These are phyloP conservation scores for Penicillium parvum DNA, from an alignment of 495 filamentous ascomycete species.

Conservation along the genomic window DNA sequence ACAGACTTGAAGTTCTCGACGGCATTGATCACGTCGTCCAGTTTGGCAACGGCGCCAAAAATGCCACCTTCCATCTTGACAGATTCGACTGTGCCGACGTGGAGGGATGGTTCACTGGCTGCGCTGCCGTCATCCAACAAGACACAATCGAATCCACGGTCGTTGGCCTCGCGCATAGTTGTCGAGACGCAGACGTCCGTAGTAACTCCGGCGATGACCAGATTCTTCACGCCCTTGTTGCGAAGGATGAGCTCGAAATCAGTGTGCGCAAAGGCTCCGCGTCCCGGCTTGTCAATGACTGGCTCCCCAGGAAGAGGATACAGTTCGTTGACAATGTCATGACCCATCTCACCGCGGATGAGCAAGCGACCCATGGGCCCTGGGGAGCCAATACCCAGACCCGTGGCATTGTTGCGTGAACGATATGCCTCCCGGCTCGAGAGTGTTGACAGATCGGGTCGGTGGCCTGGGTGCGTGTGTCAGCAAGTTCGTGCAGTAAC, in stretches of 20 bases:
- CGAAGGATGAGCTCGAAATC: slow-evolving; percentile 58
- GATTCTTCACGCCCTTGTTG: slow-evolving; percentile 61
- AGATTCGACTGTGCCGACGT: slow-evolving; percentile 46
- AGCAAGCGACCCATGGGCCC: slow-evolving; percentile 62
- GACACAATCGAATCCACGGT: slow-evolving; percentile 70
- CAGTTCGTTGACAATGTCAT: slow-evolving; percentile 58
- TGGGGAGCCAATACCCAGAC: slow-evolving; percentile 55
- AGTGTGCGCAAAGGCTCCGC: slow-evolving; percentile 62
- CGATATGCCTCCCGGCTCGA: slow-evolving; percentile 52
- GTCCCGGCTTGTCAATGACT: slow-evolving; percentile 65
- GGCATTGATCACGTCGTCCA: slow-evolving; percentile 47
- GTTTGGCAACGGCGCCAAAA: slow-evolving; percentile 48
- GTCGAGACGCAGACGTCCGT: slow-evolving; percentile 68
- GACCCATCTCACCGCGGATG: slow-evolving; percentile 59
- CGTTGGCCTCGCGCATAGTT: slow-evolving; percentile 67
- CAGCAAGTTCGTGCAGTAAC: slow-evolving; percentile 3
- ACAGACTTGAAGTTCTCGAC: slow-evolving; percentile 42
- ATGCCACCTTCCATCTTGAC: slow-evolving; percentile 57
- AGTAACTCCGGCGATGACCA: slow-evolving; percentile 62
- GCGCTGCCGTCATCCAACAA: slow-evolving; percentile 51
- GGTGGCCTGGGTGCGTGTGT: slow-evolving; percentile 49
- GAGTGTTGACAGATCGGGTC: slow-evolving; percentile 56
- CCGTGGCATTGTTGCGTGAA: slow-evolving; percentile 49
- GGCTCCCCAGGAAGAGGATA: slow-evolving; percentile 52
- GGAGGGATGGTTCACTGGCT: slow-evolving; percentile 46